Evolutionary conservation across 306 rosid genomes (phyloP).

Genomic region (Geum urbanum): DNA sequence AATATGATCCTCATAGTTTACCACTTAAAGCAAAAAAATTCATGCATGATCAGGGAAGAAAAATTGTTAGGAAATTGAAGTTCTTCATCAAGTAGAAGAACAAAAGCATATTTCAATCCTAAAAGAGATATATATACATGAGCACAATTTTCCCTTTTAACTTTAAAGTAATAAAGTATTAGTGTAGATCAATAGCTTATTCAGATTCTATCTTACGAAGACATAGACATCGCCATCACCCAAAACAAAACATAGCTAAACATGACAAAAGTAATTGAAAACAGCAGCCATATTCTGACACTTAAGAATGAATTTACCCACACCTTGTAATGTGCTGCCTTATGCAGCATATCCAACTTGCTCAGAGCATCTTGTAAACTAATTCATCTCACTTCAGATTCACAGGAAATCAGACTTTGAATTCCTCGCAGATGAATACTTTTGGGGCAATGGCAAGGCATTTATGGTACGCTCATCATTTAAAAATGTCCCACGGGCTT

Average conservation of each 20-base stretch:
- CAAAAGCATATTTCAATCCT: background rate
- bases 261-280: background rate
- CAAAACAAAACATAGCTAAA: background rate
- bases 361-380: background rate
- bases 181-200: background rate
- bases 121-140: background rate
- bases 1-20: background rate
- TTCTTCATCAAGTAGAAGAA: background rate
- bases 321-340: background rate
- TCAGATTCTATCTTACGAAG: background rate
- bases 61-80: background rate
- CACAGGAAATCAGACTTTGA: conserved; percentile 26
- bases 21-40: background rate
- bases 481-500: conserved; percentile 43
- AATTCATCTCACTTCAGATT: conserved; percentile 7
- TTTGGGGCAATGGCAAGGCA: conserved; percentile 60
- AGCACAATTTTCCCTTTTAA: background rate
- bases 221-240: background rate
- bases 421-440: conserved; percentile 34
- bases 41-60: background rate
- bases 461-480: conserved; percentile 39
- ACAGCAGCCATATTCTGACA: conserved; percentile 1
- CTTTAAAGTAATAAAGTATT: background rate
- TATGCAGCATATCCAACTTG: background rate
- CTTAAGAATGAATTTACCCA: background rate